Evolutionary conservation across 2,329 filamentous ascomycete genomes (phyloP), one percentile per base, ranked within the genome.

Genomic region (Fusarium clavum): DNA sequence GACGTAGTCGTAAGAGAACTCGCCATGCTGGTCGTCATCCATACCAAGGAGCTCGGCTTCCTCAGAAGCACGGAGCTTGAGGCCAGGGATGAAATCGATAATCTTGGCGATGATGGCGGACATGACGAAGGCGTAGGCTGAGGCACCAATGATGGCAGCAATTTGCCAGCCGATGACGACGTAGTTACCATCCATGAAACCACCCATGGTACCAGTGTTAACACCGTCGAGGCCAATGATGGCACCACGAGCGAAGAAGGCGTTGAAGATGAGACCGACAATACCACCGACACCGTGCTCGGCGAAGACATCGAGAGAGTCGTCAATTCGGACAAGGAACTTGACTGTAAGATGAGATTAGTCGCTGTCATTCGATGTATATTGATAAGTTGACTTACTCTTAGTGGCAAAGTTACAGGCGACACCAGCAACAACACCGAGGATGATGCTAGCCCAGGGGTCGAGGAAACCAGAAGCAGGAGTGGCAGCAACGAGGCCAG

Each of bases 1-100:
- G 71, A 96, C 93, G 79, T 95, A 96, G 80, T 96, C 93, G 84
- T 95, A 95, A 14, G 92, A 93, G 78, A 95, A 96, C 81, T 96
- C 93, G 81, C 93, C 93, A 74, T 95, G 92, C 83, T 96, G 93
- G 81, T 95, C 92, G 78, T 95, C 93, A 77, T 96, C 93, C 92
- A 95, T 94, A 73, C 93, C 93, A 60, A 95, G 88, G 14, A 95
- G 88, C 81, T 96, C 93, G 25, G 93, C 93, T 81, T 94, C 91
- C 76, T 94, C 92, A 27, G 88, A 91, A 11, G 92, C 92, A 61
- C 93, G 92, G 47, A 96, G 91, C 79, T 94, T 88, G 22, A 96
- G 87, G 48, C 92, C 92, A 27, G 93, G 93, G 24, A 94, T 85
- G 69, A 90, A 79, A 82, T 96, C 91, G 82, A 96, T 92, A 76